Base-by-base conservation (phyloP, 2,329 filamentous ascomycete genomes). In the Clonostachys rhizophaga region DNA sequence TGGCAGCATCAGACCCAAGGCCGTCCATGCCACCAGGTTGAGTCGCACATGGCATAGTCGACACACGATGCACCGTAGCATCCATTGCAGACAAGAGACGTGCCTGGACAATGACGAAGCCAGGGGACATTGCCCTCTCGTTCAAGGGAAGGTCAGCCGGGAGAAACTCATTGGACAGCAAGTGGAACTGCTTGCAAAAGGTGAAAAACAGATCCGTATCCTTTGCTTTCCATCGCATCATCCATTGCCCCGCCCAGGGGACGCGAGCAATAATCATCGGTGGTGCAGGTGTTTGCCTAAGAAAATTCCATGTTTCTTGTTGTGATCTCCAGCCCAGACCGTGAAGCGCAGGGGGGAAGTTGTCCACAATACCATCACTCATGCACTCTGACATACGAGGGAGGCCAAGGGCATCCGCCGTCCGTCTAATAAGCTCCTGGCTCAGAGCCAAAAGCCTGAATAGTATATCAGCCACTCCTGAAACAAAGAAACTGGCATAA, bases 181-280 rank as follows among this genome's bases (percentile, higher is more conserved):
- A 78, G 63, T 92, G 87, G 57, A 87, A 95, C 61, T 94, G 86
- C 66, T 95, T 96, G 68, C 84, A 82, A 59, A 96, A 96, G 41
- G 95, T 86, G 67, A 92, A 96, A 61, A 96, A 89, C 34, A 96
- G 72, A 59, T 96, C 91, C 5, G 87, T 95, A 56, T 96, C 91
- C 3, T 84, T 82, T 13, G 91, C 91, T 51, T 83, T 86, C 91
- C 91, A 96, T 50, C 90, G 82, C 37, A 86, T 81, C 8, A 89
- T 74, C 91, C 91, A 96, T 1, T 84, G 83, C 1, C 89, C 89
- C 57, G 87, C 83, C 91, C 91, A 96, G 40, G 84, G 74, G n/a
- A 95, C 84, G 53, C 85, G 82, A 33, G 82, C 76, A 6, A 87
- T 81, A 33, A 84, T 79, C 37, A 91, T 62, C 2, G 89, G 86